Base-by-base conservation (phyloP, 2,329 filamentous ascomycete genomes). In the Fusarium mexicanum region DNA sequence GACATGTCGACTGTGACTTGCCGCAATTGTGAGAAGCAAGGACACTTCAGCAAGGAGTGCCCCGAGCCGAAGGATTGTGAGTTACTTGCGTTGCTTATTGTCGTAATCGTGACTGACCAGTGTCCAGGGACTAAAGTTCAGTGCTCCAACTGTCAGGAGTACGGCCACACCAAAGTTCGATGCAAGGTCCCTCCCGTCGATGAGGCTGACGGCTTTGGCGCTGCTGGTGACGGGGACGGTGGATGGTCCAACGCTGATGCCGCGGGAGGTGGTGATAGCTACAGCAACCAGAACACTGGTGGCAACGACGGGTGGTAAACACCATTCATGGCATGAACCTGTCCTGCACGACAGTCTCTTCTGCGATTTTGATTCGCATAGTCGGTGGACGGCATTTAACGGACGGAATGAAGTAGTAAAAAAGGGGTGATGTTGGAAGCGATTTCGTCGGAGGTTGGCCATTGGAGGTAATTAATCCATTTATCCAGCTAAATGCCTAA, bases 31-130 rank as follows among this genome's bases (percentile, higher is more conserved):
- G 84, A 88, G 22, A 85, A 89, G 72, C 84, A 85, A 67, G 91
- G 91, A 6, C 91, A 93, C 76, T 87, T 86, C 73, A 86, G 90
- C 63, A 87, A 86, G 43, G 91, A 94, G 53, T 94, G 90, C 73
- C 86, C 88, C 1, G 85, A 90, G 81, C 90, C 90, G 8, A 82
- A 76, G 35, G 80, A 84, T 50, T 84, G 83, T 84, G 74, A 74
- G 81, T 80, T 31, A 18, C 38, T 18, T 20, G 29, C 38, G 26
- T 31, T 54, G 33, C 9, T 29, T 14, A 12, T 40, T 17, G 31
- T 48, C 37, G 17, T 22, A 35, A 8, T 31, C 8, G 37, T 29
- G 24, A 26, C 76, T 81, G 63, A 81, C 64, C 18, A 51, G n/a
- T 16, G 37, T 48, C 22, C 51, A 84, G 83, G 82, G 82, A 81